Evolutionary conservation across 2,329 filamentous ascomycete species (phyloP), one percentile per base, ranked within the genome.

Genomic region (Podosphaera fusca): DNA sequence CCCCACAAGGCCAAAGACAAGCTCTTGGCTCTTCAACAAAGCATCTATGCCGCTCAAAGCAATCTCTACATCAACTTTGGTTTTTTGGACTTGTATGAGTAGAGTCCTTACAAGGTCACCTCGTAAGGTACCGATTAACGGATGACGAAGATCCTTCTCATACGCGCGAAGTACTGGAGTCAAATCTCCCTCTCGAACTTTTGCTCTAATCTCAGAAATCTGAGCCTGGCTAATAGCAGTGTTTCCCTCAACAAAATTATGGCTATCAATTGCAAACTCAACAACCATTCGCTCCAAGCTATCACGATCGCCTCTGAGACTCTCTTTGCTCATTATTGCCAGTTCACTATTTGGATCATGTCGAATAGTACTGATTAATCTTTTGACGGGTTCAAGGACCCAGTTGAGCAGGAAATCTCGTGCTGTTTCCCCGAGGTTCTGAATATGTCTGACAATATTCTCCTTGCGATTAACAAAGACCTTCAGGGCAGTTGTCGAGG

Each of bases 211-310:
- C 9, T 84, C 77, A 7, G 78, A 74, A 36, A 95, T 80, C 64
- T 95, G 80, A 1, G 73, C 69, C 6, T 89, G 81, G 4, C 75
- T 81, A 38, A 89, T 71, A 5, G 75, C 62, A 0, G 64, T 67
- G 0, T 73, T 74, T 7, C 73, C 73, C 35, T 67, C 64, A 21
- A 75, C 71, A 34, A 80, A 76, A 56, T 79, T 75, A 1, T 87
- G 85, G 64, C 88, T 87, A 63, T 95, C 88, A 8, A 82, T 72
- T 3, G 89, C 86, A 71, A 98, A 98, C 63, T 96, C 92, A 42
- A 98, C 84, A 3, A 98, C 94, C 92, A 98, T 98, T 53, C 92
- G 83, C 69, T 98, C 90, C 36, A 98, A 73, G 66, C 88, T 95
- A 56, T 88, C 87, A 36, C 87, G 81, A 67, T 98, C 92, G 1